These are phyloP conservation scores for Zalerion maritima DNA, from an alignment of 495 filamentous ascomycete species.

Conservation along the genomic window DNA sequence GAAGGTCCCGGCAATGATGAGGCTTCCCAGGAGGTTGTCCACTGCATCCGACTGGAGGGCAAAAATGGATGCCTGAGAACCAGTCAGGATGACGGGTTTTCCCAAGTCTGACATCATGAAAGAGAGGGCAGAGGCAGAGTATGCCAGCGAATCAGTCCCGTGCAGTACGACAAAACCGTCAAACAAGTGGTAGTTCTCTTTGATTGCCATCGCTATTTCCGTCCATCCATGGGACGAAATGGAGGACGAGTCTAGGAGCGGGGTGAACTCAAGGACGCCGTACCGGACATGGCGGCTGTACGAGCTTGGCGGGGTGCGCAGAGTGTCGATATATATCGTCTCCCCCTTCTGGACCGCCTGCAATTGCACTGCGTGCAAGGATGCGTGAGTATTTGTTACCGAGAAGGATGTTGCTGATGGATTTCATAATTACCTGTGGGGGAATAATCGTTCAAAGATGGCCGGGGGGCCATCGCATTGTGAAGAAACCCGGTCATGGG, in stretches of 20 bases:
- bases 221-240: constrained; percentile 87
- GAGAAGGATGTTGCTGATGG: background rate
- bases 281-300: constrained; percentile 79
- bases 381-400: background rate
- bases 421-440: constrained; percentile 21
- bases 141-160: constrained; percentile 86
- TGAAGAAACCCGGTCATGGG: constrained; percentile 74
- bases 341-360: constrained; percentile 26
- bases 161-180: constrained; percentile 96
- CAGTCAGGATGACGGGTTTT: constrained; percentile 84
- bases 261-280: constrained; percentile 71
- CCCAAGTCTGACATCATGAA: constrained; percentile 91
- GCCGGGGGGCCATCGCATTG: constrained; percentile 65
- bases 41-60: constrained; percentile 87
- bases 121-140: constrained; percentile 80
- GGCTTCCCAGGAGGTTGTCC: constrained; percentile 84
- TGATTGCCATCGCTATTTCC: constrained; percentile 56
- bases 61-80: constrained; percentile 84
- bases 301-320: constrained; percentile 67
- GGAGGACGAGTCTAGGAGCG: constrained; percentile 80
- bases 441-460: constrained; percentile 80
- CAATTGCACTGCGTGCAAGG: constrained; percentile 9
- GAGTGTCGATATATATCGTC: constrained; percentile 30
- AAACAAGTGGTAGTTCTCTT: constrained; percentile 75
- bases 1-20: constrained; percentile 92